Conservation (phyloP, 2,329 filamentous ascomycete species). For the Leptographium radiaticola region DNA sequence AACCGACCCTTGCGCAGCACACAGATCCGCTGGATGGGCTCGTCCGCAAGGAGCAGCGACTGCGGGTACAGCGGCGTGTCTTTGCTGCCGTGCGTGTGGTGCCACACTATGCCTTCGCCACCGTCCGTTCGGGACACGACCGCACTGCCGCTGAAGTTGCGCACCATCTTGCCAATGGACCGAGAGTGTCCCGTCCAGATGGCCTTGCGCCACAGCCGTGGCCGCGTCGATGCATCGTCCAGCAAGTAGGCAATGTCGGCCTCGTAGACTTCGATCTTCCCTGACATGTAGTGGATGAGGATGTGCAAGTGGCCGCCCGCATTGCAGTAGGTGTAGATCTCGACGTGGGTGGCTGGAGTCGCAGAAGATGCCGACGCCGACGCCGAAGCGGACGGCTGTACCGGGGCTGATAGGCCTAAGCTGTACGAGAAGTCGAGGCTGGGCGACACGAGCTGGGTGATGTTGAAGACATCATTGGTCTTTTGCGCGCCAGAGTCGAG, state of each 20-base stretch:
- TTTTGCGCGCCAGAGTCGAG: constrained; percentile 57
- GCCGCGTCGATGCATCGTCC: constrained; percentile 51
- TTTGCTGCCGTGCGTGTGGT: constrained; percentile 41
- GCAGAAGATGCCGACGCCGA: not conserved
- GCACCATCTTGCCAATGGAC: constrained; percentile 72
- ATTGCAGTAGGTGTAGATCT: constrained; percentile 62
- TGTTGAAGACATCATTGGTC: constrained; percentile 64
- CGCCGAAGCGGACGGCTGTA: constrained; percentile 4
- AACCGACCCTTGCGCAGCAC: constrained; percentile 66
- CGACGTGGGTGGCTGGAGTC: constrained; percentile 35
- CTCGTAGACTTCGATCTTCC: constrained; percentile 70
- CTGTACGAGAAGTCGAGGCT: constrained; percentile 31
- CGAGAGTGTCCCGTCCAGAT: constrained; percentile 77
- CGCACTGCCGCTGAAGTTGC: constrained; percentile 68
- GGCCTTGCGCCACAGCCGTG: constrained; percentile 47
- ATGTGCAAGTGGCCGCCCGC: constrained; percentile 54
- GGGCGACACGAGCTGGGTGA: constrained; percentile 58
- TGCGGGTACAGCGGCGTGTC: constrained; percentile 31
- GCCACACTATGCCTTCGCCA: constrained; percentile 76
- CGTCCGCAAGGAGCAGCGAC: constrained; percentile 49
- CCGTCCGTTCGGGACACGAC: constrained; percentile 68
- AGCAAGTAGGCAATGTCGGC: constrained; percentile 68
- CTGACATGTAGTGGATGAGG: constrained; percentile 74
- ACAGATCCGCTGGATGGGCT: constrained; percentile 69
- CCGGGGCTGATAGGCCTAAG: constrained; percentile 3